A percentile compares a stretch with the other conserved stretches of the same genome.
Conservation (phyloP, 2,329 filamentous ascomycete genomes). For the Drechslera avenae region DNA sequence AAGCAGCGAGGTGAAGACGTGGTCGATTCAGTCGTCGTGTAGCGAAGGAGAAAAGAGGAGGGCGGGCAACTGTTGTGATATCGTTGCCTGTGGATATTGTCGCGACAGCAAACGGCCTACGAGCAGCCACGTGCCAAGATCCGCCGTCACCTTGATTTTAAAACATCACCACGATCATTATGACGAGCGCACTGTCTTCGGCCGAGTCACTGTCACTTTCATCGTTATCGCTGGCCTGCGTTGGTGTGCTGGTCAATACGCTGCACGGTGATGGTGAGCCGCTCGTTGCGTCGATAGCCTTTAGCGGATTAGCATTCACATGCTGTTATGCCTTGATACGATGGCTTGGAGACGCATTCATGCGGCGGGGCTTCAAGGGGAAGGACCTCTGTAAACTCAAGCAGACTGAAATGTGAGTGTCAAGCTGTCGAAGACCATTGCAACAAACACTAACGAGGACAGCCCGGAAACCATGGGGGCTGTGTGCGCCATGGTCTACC, state of each 20-base stretch:
- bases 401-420: conserved; percentile 71
- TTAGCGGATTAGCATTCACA: conserved; percentile 83
- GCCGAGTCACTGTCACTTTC: conserved; percentile 64
- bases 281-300: conserved; percentile 82
- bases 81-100: conserved; percentile 8
- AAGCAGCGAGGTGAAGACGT: not conserved
- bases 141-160: conserved; percentile 12
- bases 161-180: conserved; percentile 17
- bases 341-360: conserved; percentile 91
- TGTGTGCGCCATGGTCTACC: conserved; percentile 88
- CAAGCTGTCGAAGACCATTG: not conserved
- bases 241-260: conserved; percentile 77
- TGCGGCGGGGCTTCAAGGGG: conserved; percentile 85
- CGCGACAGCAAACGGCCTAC: conserved; percentile 16
- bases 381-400: conserved; percentile 82
- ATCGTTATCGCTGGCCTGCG: conserved; percentile 69
- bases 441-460: conserved; percentile 23
- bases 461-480: conserved; percentile 95
- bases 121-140: conserved; percentile 17
- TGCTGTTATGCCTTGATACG: conserved; percentile 83
- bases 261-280: conserved; percentile 85
- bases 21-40: not conserved
- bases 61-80: conserved; percentile 3
- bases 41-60: not conserved
- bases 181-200: conserved; percentile 52